phyloP scores from a whole-genome alignment of 1,284 basidiomycete genomes.

The Ustilago loliicola region DNA sequence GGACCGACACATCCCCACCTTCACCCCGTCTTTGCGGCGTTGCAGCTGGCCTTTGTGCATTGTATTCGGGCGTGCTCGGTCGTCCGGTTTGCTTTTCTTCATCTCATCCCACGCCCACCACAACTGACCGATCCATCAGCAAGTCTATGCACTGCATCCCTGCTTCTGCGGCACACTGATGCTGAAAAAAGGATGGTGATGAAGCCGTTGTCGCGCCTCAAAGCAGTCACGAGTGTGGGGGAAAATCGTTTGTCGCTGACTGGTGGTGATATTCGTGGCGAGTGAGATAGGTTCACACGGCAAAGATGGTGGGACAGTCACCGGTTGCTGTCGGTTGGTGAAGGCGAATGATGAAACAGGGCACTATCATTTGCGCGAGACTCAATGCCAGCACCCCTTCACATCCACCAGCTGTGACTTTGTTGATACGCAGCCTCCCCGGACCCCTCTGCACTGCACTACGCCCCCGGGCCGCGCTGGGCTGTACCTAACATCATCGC shows the following conservation, averaged over 20 bases:
- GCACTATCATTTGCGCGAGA: not conserved
- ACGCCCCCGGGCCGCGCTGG: not conserved
- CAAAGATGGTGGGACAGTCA: not conserved
- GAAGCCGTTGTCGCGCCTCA: not conserved
- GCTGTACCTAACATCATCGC: not conserved
- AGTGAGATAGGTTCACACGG: not conserved
- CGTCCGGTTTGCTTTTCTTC: not conserved
- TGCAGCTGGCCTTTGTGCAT: not conserved
- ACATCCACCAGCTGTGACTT: not conserved
- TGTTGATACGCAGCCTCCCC: not conserved
- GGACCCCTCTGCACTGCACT: not conserved
- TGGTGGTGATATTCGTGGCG: not conserved
- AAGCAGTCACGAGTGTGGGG: not conserved
- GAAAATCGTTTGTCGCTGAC: not conserved
- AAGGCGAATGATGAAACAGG: not conserved
- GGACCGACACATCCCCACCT: not conserved
- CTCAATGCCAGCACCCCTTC: not conserved
- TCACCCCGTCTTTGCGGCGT: not conserved
- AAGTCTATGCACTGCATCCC: not conserved
- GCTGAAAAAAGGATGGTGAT: not conserved
- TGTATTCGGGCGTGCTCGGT: not conserved
- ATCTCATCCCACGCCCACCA: slow-evolving; percentile 2
- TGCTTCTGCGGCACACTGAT: not conserved
- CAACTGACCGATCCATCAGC: not conserved
- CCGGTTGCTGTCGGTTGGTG: not conserved